Conservation (phyloP, 73 alveolate genomes). For the Tetrahymena malaccensis region DNA sequence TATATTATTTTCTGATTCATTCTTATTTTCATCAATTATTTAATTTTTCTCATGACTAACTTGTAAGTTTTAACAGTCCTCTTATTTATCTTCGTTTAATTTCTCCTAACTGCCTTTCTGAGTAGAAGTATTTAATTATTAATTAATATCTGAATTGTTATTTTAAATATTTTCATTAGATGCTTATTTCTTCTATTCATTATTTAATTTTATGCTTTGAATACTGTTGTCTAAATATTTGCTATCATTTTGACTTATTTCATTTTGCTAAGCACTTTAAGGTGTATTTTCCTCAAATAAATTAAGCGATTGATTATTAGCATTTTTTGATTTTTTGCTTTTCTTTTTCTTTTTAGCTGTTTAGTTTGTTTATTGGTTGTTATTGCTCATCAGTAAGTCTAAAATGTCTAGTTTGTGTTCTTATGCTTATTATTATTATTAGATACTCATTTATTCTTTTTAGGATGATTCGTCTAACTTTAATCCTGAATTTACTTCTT, state of each 20-base stretch:
- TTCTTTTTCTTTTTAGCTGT: background rate
- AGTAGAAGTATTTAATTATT: background rate
- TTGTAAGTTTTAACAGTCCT: too few species aligned
- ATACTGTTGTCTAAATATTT: background rate
- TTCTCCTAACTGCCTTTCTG: background rate
- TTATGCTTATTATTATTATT: background rate
- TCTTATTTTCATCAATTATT: too few species aligned
- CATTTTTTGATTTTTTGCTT: background rate
- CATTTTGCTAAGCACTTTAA: background rate
- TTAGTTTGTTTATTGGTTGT: background rate
- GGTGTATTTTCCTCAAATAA: background rate
- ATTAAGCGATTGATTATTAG: background rate
- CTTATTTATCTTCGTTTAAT: background rate
- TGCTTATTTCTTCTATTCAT: background rate
- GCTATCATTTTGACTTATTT: background rate
- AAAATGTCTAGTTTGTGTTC: background rate
- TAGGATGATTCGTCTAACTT: background rate
- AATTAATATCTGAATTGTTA: background rate
- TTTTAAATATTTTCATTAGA: background rate
- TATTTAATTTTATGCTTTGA: background rate
- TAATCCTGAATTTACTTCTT: background rate
- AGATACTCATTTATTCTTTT: too few species aligned
- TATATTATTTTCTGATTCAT: too few species aligned
- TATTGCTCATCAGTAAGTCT: background rate
- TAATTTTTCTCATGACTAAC: too few species aligned